Evolutionary conservation across 768 basidiomycete genomes (phyloP).

Genomic region (Mrakia gelida): DNA sequence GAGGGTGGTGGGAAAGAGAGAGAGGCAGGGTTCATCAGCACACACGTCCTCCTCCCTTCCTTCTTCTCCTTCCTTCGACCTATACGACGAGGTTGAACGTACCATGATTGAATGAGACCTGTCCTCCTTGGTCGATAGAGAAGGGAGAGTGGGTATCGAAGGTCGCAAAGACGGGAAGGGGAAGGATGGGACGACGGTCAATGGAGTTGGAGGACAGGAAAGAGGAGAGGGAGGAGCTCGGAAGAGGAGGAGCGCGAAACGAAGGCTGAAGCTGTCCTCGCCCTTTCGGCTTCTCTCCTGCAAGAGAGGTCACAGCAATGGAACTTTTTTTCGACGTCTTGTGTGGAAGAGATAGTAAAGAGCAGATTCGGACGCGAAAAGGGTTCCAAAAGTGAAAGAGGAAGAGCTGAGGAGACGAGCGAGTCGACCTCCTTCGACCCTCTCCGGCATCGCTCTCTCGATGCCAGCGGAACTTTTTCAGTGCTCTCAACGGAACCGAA

Average conservation of each 20-base stretch:
- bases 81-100: background rate
- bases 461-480: too few species aligned
- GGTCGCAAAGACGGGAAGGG: background rate
- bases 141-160: too few species aligned
- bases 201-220: background rate
- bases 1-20: too few species aligned
- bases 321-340: too few species aligned
- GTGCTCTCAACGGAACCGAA: too few species aligned
- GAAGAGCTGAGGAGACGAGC: too few species aligned
- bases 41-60: constrained; percentile 5
- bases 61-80: background rate
- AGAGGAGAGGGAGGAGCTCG: background rate
- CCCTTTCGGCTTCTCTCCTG: background rate
- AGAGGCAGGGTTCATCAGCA: background rate
- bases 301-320: background rate
- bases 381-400: too few species aligned
- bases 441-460: too few species aligned
- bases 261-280: background rate
- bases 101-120: background rate
- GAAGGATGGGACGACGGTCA: background rate
- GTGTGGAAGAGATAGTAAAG: too few species aligned
- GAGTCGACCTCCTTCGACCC: too few species aligned
- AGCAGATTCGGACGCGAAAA: too few species aligned
- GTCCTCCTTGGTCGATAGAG: background rate
- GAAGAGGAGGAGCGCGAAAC: background rate